Percentiles rank a stretch among this genome's conserved stretches.
These are phyloP conservation scores for Mycena pura DNA, from an alignment of 768 basidiomycete genomes.

Conservation along the genomic window DNA sequence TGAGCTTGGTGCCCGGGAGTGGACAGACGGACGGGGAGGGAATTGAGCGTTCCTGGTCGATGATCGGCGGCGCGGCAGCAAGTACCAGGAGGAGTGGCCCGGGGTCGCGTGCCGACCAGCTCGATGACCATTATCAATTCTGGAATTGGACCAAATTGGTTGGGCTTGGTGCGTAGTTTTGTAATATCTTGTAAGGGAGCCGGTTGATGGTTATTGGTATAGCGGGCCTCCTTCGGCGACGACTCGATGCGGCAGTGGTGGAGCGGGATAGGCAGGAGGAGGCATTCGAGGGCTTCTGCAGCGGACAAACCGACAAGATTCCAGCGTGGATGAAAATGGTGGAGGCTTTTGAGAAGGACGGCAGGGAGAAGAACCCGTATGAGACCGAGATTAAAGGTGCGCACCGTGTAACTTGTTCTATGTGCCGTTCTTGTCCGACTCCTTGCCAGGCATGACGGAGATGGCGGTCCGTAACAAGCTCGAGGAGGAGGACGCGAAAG, in stretches of 20 bases:
- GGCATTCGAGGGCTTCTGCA: constrained; percentile 1
- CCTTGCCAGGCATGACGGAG: background rate
- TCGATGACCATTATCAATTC: constrained; percentile 36
- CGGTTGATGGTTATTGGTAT: background rate
- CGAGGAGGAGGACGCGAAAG: background rate
- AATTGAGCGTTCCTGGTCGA: constrained; percentile 9
- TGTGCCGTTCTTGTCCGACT: too few relatives aligned
- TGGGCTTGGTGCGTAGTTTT: constrained; percentile 26
- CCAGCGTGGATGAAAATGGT: constrained; percentile 1
- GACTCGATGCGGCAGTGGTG: background rate
- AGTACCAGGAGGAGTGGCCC: constrained; percentile 44
- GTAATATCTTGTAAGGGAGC: background rate
- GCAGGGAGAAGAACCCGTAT: background rate
- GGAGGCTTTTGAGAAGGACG: background rate
- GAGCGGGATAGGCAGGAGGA: background rate
- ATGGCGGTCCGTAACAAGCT: background rate
- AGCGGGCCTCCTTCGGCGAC: background rate
- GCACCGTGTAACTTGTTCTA: too few relatives aligned
- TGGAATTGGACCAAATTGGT: constrained; percentile 37
- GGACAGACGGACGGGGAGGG: constrained; percentile 12
- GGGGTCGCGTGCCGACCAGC: constrained; percentile 32
- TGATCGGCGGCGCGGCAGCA: constrained; percentile 1
- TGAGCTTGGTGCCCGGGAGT: constrained; percentile 25
- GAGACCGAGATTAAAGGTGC: background rate
- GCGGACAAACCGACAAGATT: background rate